These are phyloP conservation scores for Trypanosoma caninum DNA, from an alignment of 208 protist species.

Conservation along the genomic window DNA sequence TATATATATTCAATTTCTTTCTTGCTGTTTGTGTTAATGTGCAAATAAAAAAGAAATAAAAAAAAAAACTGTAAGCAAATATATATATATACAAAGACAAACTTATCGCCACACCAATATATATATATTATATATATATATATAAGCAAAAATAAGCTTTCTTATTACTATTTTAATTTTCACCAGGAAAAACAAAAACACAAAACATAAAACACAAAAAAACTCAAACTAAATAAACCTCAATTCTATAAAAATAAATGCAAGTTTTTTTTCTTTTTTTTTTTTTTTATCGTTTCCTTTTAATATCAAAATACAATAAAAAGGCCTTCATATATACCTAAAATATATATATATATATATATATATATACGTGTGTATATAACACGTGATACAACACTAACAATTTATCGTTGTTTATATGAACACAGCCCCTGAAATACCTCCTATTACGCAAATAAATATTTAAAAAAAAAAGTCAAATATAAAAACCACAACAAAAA, in stretches of 20 bases:
- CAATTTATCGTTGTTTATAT: too few relatives aligned
- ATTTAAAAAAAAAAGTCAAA: background rate
- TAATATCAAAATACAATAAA: too few relatives aligned
- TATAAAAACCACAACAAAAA: background rate
- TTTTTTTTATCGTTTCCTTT: background rate
- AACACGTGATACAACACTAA: too few relatives aligned
- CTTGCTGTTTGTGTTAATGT: too few relatives aligned
- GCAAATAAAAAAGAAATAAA: constrained; percentile 15
- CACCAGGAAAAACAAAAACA: background rate
- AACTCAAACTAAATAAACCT: background rate
- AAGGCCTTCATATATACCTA: too few relatives aligned
- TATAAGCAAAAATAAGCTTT: too few relatives aligned
- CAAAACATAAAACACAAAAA: background rate
- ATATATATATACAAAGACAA: background rate
- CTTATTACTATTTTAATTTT: background rate
- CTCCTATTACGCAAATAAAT: background rate
- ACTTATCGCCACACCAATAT: background rate
- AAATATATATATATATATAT: too few relatives aligned
- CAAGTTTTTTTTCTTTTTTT: background rate
- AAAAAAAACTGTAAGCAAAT: constrained; percentile 4
- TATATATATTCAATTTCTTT: too few relatives aligned
- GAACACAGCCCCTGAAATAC: too few relatives aligned
- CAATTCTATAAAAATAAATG: background rate
- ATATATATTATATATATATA: background rate
- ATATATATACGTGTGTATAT: too few relatives aligned